Conservation (phyloP, 306 rosid genomes). For the Hippophae tibetana region DNA sequence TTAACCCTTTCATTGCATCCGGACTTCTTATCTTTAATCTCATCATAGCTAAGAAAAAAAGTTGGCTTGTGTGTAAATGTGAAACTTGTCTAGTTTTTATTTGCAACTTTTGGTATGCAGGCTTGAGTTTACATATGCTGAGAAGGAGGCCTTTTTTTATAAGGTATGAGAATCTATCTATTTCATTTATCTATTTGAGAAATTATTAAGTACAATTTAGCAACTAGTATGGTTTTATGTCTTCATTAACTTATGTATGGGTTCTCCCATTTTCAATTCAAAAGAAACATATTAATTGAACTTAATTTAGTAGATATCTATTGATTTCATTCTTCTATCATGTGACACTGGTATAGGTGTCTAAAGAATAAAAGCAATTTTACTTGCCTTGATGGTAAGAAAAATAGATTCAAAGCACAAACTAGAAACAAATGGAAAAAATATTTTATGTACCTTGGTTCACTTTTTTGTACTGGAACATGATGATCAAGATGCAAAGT, state of each 20-base stretch:
- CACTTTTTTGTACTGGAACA: no score
- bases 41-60: neutral
- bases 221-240: neutral
- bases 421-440: no score
- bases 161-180: slow-evolving; percentile 38
- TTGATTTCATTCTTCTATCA: no score
- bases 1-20: neutral
- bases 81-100: slow-evolving; percentile 1
- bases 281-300: no score
- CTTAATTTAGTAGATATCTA: no score
- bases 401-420: no score
- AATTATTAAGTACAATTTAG: neutral
- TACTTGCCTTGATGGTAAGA: no score
- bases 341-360: no score
- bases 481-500: no score
- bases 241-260: neutral
- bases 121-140: slow-evolving; percentile 64
- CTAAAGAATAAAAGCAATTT: no score
- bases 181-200: neutral
- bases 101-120: slow-evolving; percentile 25
- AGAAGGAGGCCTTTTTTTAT: slow-evolving; percentile 72
- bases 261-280: neutral
- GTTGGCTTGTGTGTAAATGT: slow-evolving; percentile 1
- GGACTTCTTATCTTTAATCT: neutral
- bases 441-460: no score